These are phyloP conservation scores for Pythium rishiriense DNA, from an alignment of 352 stramenopile genomes.

Conservation along the genomic window DNA sequence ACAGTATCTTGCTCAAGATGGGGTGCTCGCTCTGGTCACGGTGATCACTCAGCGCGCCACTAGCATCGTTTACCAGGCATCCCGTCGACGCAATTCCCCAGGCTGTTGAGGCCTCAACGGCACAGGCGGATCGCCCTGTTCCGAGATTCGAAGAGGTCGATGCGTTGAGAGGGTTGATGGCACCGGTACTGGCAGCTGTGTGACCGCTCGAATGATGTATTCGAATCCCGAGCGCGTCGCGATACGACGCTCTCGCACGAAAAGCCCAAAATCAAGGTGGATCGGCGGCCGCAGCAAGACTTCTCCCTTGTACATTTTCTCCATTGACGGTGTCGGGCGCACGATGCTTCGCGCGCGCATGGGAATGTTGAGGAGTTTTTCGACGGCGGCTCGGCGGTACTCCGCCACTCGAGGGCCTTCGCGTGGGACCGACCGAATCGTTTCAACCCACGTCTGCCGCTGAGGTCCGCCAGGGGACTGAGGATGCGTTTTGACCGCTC, in stretches of 20 bases:
- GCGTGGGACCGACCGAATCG: too few relatives aligned
- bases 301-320: constrained; percentile 12
- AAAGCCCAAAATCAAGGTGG: constrained; percentile 25
- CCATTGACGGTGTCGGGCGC: constrained; percentile 1
- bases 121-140: background rate
- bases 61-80: background rate
- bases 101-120: background rate
- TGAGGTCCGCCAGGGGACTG: background rate
- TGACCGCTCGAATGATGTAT: constrained; percentile 13
- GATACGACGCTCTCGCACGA: constrained; percentile 20
- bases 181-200: background rate
- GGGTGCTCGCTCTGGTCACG: too few relatives aligned
- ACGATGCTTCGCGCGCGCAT: constrained; percentile 11
- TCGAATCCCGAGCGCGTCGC: constrained; percentile 17
- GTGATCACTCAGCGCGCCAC: too few relatives aligned
- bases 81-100: background rate
- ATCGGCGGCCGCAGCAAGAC: constrained; percentile 17
- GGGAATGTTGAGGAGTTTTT: background rate
- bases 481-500: background rate
- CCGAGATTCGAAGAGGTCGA: background rate
- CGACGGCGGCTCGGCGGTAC: constrained; percentile 1
- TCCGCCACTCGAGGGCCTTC: background rate
- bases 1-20: background rate
- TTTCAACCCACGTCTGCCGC: background rate
- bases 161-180: background rate